Evolutionary conservation across 805 yeast genomes (phyloP).

Genomic region (Kluyveromyces wickerhamii): DNA sequence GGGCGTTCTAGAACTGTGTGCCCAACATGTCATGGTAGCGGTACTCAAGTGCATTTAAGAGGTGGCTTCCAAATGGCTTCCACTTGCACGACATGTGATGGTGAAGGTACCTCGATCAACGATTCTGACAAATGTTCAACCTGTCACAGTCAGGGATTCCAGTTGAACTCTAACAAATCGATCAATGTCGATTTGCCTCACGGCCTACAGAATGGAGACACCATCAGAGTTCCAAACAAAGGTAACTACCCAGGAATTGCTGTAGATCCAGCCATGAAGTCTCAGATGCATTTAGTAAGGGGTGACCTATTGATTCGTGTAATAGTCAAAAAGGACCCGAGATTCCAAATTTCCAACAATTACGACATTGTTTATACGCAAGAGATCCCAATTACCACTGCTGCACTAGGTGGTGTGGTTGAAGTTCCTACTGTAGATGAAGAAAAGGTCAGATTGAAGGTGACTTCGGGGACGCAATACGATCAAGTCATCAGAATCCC

Average conservation of each 20-base stretch:
- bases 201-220: constrained; percentile 80
- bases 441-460: constrained; percentile 61
- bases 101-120: constrained; percentile 74
- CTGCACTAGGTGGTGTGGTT: constrained; percentile 88
- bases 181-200: constrained; percentile 81
- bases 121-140: constrained; percentile 60
- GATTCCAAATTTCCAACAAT: constrained; percentile 57
- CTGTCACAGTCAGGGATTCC: constrained; percentile 89
- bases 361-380: constrained; percentile 54
- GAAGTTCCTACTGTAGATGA: constrained; percentile 90
- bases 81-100: constrained; percentile 81
- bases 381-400: constrained; percentile 86
- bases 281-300: constrained; percentile 53
- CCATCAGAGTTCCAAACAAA: constrained; percentile 75
- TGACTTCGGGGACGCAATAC: constrained; percentile 76
- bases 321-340: constrained; percentile 64
- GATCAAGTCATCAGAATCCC: constrained; percentile 71
- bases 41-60: constrained; percentile 74
- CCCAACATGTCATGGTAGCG: constrained; percentile 85
- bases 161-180: constrained; percentile 47
- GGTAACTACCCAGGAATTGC: constrained; percentile 86
- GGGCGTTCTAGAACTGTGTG: constrained; percentile 71
- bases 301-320: constrained; percentile 88
- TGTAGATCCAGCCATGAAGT: constrained; percentile 41
- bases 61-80: constrained; percentile 98